A percentile compares a stretch with the other conserved stretches of the same genome.
Evolutionary conservation across 2,329 filamentous ascomycete species (phyloP).

Genomic region (Pseudopithomyces maydicus): DNA sequence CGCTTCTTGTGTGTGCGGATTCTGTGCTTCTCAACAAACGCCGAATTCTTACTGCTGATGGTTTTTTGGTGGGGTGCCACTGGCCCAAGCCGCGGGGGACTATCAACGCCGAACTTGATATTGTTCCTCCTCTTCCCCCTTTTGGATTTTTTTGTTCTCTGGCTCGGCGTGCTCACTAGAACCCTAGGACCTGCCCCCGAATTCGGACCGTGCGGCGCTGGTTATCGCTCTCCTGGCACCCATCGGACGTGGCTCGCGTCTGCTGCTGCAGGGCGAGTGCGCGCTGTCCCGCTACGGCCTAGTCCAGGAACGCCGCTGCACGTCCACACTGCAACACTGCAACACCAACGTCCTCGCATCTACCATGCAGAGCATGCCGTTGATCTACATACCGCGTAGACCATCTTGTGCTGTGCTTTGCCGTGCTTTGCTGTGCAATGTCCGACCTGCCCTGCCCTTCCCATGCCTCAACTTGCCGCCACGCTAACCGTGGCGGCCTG

Average conservation of each 20-base stretch:
- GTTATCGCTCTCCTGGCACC: slow-evolving; percentile 6
- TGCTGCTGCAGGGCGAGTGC: slow-evolving; percentile 8
- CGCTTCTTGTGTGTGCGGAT: neutral
- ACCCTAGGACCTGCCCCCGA: slow-evolving; percentile 16
- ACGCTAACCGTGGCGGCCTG: too few relatives aligned
- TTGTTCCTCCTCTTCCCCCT: neutral
- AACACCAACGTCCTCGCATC: too few relatives aligned
- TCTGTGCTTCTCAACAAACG: slow-evolving; percentile 32
- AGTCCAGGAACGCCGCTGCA: slow-evolving; percentile 8
- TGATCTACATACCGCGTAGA: too few relatives aligned
- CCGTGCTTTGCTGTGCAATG: too few relatives aligned
- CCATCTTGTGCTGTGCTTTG: too few relatives aligned
- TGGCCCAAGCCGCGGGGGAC: neutral
- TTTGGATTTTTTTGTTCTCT: neutral
- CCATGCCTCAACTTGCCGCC: too few relatives aligned
- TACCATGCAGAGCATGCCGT: too few relatives aligned
- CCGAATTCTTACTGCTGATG: slow-evolving; percentile 19
- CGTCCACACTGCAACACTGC: too few relatives aligned
- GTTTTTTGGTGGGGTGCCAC: neutral
- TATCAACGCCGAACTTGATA: neutral
- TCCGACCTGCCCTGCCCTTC: too few relatives aligned
- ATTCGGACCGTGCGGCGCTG: slow-evolving; percentile 12
- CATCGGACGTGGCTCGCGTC: slow-evolving; percentile 3
- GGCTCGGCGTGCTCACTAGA: neutral
- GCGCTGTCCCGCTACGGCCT: neutral